Conservation (phyloP, 192 early-diverging fungal genomes). For the Rhizoclosmatium globosum region DNA sequence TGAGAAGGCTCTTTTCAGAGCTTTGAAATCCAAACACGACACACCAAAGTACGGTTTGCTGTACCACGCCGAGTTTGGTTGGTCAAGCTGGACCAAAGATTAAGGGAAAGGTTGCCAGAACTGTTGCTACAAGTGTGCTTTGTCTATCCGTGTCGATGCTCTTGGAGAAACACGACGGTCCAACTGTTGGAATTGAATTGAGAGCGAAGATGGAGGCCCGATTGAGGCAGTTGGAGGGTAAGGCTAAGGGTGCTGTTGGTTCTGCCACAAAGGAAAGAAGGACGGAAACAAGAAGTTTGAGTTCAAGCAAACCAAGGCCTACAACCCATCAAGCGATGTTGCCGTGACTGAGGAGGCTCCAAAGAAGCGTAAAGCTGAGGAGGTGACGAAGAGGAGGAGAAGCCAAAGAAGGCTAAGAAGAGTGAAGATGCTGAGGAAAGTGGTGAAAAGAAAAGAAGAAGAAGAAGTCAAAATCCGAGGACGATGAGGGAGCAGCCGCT, state of each 20-base stretch:
- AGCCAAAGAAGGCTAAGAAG: conserved; percentile 61
- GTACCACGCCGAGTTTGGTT: conserved; percentile 94
- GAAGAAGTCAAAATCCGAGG: conserved; percentile 37
- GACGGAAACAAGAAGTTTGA: conserved; percentile 70
- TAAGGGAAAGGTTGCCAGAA: conserved; percentile 98
- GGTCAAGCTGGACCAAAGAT: conserved; percentile 93
- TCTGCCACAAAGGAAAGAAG: conserved; percentile 76
- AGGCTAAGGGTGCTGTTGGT: conserved; percentile 64
- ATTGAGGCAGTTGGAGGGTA: conserved; percentile 89
- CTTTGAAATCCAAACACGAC: conserved; percentile 95
- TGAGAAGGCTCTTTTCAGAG: conserved; percentile 98
- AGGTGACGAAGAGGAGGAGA: conserved; percentile 52
- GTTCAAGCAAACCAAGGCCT: conserved; percentile 47
- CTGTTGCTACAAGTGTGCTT: conserved; percentile 92
- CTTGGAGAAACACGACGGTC: conserved; percentile 69
- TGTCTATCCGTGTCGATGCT: conserved; percentile 92
- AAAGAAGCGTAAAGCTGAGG: conserved; percentile 57
- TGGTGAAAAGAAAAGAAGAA: conserved; percentile 56
- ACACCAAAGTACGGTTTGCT: conserved; percentile 98
- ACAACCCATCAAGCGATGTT: conserved; percentile 57
- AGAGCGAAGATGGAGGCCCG: conserved; percentile 89
- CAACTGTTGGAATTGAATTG: conserved; percentile 85
- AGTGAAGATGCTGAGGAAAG: conserved; percentile 51
- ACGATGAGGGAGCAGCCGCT: conserved; percentile 16
- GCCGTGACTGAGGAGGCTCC: conserved; percentile 52